phyloP scores from a whole-genome alignment of 192 early-diverging fungal genomes.

The Entomortierella parvispora region DNA sequence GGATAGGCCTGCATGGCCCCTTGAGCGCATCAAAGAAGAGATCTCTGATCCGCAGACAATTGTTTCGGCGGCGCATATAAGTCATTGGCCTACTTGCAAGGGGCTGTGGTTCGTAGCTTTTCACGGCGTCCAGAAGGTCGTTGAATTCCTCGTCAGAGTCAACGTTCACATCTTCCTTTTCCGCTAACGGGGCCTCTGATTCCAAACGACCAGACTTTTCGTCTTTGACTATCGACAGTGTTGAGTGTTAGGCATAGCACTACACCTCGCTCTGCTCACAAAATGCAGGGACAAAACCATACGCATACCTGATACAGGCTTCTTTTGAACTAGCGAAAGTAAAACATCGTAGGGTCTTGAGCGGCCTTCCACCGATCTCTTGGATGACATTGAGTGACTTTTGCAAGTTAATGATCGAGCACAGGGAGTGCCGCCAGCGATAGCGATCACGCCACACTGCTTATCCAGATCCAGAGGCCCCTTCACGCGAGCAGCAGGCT shows the following conservation, averaged over 20 bases:
- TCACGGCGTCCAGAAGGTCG: constrained; percentile 71
- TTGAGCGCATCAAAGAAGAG: constrained; percentile 74
- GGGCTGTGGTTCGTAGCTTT: constrained; percentile 69
- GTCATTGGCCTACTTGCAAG: constrained; percentile 63
- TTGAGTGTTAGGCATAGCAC: too few species aligned
- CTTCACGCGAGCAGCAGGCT: constrained; percentile 60
- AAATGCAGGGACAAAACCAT: too few species aligned
- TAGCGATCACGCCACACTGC: constrained; percentile 85
- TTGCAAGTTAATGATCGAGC: constrained; percentile 95
- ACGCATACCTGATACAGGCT: constrained; percentile 76
- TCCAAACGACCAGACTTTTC: constrained; percentile 49
- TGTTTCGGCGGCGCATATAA: constrained; percentile 68
- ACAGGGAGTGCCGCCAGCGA: constrained; percentile 72
- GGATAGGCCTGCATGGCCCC: constrained; percentile 38
- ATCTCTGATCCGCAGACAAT: constrained; percentile 70
- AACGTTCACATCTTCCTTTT: constrained; percentile 64
- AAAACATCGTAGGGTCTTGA: constrained; percentile 86
- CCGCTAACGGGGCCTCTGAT: constrained; percentile 56
- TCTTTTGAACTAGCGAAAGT: constrained; percentile 79
- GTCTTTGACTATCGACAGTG: constrained; percentile 49
- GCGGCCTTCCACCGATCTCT: constrained; percentile 85
- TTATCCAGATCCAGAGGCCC: constrained; percentile 89
- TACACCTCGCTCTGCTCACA: too few species aligned
- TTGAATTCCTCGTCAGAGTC: constrained; percentile 82
- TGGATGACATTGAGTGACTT: constrained; percentile 90